These are phyloP conservation scores for Boletus reticulatus DNA, from an alignment of 768 basidiomycete species.

Conservation along the genomic window DNA sequence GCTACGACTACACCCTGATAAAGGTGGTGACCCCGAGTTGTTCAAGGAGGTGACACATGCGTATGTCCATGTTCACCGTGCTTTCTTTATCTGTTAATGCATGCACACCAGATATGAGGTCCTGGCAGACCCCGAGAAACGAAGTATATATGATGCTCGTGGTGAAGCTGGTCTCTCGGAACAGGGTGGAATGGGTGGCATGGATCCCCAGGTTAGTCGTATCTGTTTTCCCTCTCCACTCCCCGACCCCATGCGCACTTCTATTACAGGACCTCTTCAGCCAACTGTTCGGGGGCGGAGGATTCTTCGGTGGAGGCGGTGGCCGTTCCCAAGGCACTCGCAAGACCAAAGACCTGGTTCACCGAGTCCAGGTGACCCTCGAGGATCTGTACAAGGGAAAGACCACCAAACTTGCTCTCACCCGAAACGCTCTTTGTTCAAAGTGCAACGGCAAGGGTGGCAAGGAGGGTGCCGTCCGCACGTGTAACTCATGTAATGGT, in stretches of 20 bases:
- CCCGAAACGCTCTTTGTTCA: conserved; percentile 89
- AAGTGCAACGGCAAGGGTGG: conserved; percentile 97
- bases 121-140: conserved; percentile 83
- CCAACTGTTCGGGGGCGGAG: conserved; percentile 88
- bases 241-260: background rate
- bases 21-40: conserved; percentile 92
- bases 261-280: conserved; percentile 83
- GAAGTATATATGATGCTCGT: conserved; percentile 79
- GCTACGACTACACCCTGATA: conserved; percentile 84
- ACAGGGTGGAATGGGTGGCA: conserved; percentile 87
- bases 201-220: conserved; percentile 85
- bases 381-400: conserved; percentile 99
- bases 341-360: conserved; percentile 97
- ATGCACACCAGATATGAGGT: conserved; percentile 75
- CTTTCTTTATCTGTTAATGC: background rate
- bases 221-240: background rate
- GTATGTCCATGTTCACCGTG: conserved; percentile 45
- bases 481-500: conserved; percentile 77
- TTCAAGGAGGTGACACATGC: conserved; percentile 98
- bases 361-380: conserved; percentile 93
- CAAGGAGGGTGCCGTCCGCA: conserved; percentile 91
- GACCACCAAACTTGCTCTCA: conserved; percentile 95
- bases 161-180: conserved; percentile 91
- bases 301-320: conserved; percentile 71
- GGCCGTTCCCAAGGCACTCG: conserved; percentile 70